Conservation (phyloP, 2,329 filamentous ascomycete genomes). For the Biscogniauxia marginata region DNA sequence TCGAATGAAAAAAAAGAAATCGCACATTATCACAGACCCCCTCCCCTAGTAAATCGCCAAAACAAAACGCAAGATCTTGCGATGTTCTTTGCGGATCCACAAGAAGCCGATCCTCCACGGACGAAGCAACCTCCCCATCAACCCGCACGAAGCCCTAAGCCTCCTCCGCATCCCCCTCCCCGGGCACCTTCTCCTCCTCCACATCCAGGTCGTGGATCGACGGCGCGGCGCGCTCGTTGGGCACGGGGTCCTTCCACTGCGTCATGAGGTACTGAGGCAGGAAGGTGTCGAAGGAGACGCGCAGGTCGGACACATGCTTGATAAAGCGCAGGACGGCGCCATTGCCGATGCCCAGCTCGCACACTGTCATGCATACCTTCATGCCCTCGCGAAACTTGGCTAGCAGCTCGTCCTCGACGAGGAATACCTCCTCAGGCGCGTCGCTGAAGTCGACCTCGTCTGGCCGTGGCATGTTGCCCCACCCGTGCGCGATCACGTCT, state of each 20-base stretch:
- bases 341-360: conserved; percentile 55
- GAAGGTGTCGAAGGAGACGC: conserved; percentile 62
- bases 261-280: conserved; percentile 69
- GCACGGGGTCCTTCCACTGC: conserved; percentile 58
- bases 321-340: conserved; percentile 55
- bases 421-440: conserved; percentile 46
- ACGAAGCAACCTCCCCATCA: too few relatives aligned
- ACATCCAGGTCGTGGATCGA: conserved; percentile 40
- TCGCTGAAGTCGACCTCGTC: conserved; percentile 29
- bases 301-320: conserved; percentile 53
- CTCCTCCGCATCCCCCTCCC: background rate
- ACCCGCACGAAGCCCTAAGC: too few relatives aligned
- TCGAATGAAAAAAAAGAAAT: too few relatives aligned
- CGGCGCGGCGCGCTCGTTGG: conserved; percentile 44
- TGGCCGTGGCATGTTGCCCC: conserved; percentile 39
- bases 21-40: too few relatives aligned
- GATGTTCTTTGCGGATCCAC: too few relatives aligned
- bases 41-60: too few relatives aligned
- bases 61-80: too few relatives aligned
- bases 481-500: conserved; percentile 48
- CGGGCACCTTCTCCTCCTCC: conserved; percentile 22
- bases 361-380: conserved; percentile 57
- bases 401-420: conserved; percentile 62
- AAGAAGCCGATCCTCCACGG: too few relatives aligned
- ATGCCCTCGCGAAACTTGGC: conserved; percentile 60